Conservation (phyloP, 495 filamentous ascomycete genomes). For the Aeminium ludgeri region DNA sequence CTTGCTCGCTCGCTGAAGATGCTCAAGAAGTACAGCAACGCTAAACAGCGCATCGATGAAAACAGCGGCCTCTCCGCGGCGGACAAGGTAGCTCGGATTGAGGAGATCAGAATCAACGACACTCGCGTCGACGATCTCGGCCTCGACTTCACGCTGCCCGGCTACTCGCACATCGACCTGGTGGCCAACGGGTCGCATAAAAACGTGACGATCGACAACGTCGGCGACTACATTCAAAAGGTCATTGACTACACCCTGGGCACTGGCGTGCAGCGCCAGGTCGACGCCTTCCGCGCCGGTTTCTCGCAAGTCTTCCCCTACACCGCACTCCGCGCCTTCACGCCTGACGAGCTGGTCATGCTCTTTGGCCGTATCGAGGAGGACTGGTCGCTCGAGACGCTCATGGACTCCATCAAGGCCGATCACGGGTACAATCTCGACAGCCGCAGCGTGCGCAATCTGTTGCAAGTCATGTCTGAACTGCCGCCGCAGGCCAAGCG, state of each 20-base stretch:
- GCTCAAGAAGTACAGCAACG: slow-evolving; percentile 70
- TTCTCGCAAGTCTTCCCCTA: slow-evolving; percentile 97
- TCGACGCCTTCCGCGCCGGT: slow-evolving; percentile 77
- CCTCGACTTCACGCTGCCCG: slow-evolving; percentile 87
- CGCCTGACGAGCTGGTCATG: slow-evolving; percentile 89
- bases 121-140: slow-evolving; percentile 70
- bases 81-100: slow-evolving; percentile 51
- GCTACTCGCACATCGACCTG: slow-evolving; percentile 80
- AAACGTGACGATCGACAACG: slow-evolving; percentile 73
- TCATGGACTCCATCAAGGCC: slow-evolving; percentile 98
- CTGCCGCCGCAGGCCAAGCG: slow-evolving; percentile 56
- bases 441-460: slow-evolving; percentile 85
- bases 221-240: slow-evolving; percentile 68
- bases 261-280: slow-evolving; percentile 68
- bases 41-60: slow-evolving; percentile 65
- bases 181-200: slow-evolving; percentile 53
- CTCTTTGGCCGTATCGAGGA: slow-evolving; percentile 89
- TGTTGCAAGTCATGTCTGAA: slow-evolving; percentile 93
- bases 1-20: slow-evolving; percentile 73
- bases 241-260: slow-evolving; percentile 87
- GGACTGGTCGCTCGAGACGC: slow-evolving; percentile 92
- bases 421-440: slow-evolving; percentile 99
- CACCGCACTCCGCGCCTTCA: slow-evolving; percentile 81
- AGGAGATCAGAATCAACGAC: slow-evolving; percentile 53
- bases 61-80: slow-evolving; percentile 42